These are phyloP conservation scores for Fibroporia radiculosa DNA, from an alignment of 768 basidiomycete genomes.

Conservation along the genomic window DNA sequence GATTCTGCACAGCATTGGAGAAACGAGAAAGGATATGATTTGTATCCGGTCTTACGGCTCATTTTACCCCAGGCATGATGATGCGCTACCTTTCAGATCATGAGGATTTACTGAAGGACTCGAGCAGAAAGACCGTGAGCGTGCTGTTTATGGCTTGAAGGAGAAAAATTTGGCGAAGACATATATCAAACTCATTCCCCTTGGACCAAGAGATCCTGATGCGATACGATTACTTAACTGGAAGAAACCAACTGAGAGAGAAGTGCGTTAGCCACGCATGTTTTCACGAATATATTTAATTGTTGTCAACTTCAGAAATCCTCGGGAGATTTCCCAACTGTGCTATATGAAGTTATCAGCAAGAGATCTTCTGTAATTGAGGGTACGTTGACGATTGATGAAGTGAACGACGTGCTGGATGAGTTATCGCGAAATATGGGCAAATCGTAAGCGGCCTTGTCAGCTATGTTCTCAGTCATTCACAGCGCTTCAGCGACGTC, in stretches of 20 bases:
- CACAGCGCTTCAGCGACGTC: slow-evolving; percentile 44
- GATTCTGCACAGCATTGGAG: slow-evolving; percentile 69
- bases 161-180: slow-evolving; percentile 91
- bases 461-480: not conserved
- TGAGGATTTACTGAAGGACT: slow-evolving; percentile 1
- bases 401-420: slow-evolving; percentile 76
- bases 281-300: not conserved
- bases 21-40: slow-evolving; percentile 73
- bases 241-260: slow-evolving; percentile 72
- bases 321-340: slow-evolving; percentile 84
- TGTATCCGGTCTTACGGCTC: slow-evolving; percentile 85
- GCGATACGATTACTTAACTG: slow-evolving; percentile 80
- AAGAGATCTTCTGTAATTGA: slow-evolving; percentile 77
- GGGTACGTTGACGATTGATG: slow-evolving; percentile 71
- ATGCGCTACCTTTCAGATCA: not conserved
- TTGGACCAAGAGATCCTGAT: slow-evolving; percentile 74
- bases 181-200: slow-evolving; percentile 84
- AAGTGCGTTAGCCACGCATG: slow-evolving; percentile 36
- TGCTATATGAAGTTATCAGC: slow-evolving; percentile 80
- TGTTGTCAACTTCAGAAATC: slow-evolving; percentile 39
- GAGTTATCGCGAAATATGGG: slow-evolving; percentile 65
- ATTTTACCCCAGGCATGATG: slow-evolving; percentile 83
- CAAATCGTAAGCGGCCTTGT: slow-evolving; percentile 48
- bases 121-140: slow-evolving; percentile 83
- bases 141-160: slow-evolving; percentile 89